These are phyloP conservation scores for Aspergillus egyptiacus DNA, from an alignment of 495 filamentous ascomycete species.

Conservation along the genomic window DNA sequence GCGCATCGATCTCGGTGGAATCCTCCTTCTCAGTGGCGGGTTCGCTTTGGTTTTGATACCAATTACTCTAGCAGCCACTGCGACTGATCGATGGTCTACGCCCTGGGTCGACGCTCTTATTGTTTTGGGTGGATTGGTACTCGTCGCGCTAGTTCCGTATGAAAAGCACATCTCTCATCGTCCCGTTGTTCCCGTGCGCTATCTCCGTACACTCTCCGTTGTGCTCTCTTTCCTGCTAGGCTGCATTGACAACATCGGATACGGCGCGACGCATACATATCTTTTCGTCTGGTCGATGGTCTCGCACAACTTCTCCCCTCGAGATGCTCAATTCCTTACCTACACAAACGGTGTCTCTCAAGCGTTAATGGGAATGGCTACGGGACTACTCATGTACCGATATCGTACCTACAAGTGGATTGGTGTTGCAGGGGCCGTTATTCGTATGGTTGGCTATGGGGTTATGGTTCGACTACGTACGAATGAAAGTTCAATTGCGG, in stretches of 20 bases:
- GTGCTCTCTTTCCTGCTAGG: slow-evolving; percentile 33
- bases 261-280: slow-evolving; percentile 39
- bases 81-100: slow-evolving; percentile 34
- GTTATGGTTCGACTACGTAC: slow-evolving; percentile 46
- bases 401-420: slow-evolving; percentile 44
- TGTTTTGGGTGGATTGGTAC: slow-evolving; percentile 28
- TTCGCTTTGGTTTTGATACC: slow-evolving; percentile 34
- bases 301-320: slow-evolving; percentile 33
- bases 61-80: slow-evolving; percentile 36
- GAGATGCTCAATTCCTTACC: slow-evolving; percentile 40
- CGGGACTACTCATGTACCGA: slow-evolving; percentile 38
- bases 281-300: slow-evolving; percentile 43
- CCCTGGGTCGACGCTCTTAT: slow-evolving; percentile 41
- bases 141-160: slow-evolving; percentile 37
- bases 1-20: slow-evolving; percentile 40
- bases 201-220: slow-evolving; percentile 38
- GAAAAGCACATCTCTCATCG: slow-evolving; percentile 38
- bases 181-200: slow-evolving; percentile 40
- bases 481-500: slow-evolving; percentile 36
- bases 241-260: slow-evolving; percentile 37
- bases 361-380: slow-evolving; percentile 34
- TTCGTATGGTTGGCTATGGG: slow-evolving; percentile 44
- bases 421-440: slow-evolving; percentile 29
- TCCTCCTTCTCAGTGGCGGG: slow-evolving; percentile 35
- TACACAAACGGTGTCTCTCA: slow-evolving; percentile 43